Base-by-base conservation (phyloP, 805 yeast genomes). In the Candida golubevii region DNA sequence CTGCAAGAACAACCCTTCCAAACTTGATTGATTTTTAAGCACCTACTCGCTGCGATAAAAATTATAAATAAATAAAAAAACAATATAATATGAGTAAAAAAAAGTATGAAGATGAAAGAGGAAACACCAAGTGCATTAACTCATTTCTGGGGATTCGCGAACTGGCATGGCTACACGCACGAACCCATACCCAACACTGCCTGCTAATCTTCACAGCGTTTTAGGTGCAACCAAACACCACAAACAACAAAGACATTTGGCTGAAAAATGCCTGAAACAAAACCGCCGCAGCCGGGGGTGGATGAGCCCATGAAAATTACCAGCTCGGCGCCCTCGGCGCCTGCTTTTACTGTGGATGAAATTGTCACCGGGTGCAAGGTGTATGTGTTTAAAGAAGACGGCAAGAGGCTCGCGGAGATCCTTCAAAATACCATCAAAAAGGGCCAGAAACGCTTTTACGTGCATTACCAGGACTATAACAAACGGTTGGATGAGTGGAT, bases 401-500 rank as follows among this genome's bases (percentile, higher is more conserved):
- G 84, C 50, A 77, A 74, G 48, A 72, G 97, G 49, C 62, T 81
- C 30, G 97, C 98, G 1, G 99, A 93, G 61, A 80, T 93, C 35
- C 68, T 93, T 36, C 88, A 90, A 14, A 75, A 80, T 39, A 88
- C 86, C 49, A 65, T 77, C 37, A 81, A 86, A 57, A 84, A 88
- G 60, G 88, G 90, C 11, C 78, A 85, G 48, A 79, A 81, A 29
- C 86, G 80, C 52, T 90, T 84, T 63, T 93, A 93, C 61, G 96
- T 93, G 28, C 99, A 93, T 64, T 93, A 89, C 67, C 88, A 82
- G 42, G 96, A 90, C 54, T 93, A 83, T 72, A 93, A 93, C 71
- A 93, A 93, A 50, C 85, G 99, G 63, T 75, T 93, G 54, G 99
- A 93, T 68, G 99, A 93, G 63, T 91, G 98, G 98, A 79, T 93